Evolutionary conservation across 441 rosid genomes (phyloP).

Genomic region (Capsella rubella): DNA sequence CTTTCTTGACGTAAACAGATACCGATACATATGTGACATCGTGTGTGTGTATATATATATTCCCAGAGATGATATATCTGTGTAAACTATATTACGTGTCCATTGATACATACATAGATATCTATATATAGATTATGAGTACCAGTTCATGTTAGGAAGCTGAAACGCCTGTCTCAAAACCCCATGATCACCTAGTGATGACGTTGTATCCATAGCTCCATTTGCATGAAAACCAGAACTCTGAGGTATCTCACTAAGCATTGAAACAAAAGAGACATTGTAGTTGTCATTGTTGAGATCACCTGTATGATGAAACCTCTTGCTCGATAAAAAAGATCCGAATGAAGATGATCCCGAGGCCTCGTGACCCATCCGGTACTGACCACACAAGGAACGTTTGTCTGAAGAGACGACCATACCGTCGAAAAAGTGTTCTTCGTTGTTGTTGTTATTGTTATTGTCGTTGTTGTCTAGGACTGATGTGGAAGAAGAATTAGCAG

Average conservation of each 20-base stretch:
- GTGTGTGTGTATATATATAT: conserved; percentile 18
- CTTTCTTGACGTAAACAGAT: conserved; percentile 36
- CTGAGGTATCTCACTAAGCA: conserved; percentile 74
- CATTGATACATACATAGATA: conserved; percentile 24
- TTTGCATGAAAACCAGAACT: conserved; percentile 54
- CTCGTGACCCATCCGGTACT: conserved; percentile 53
- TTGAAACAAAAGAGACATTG: conserved; percentile 67
- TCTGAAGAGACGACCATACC: conserved; percentile 60
- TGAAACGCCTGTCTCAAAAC: conserved; percentile 70
- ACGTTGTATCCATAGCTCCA: conserved; percentile 46
- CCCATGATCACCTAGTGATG: conserved; percentile 58
- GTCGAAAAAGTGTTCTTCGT: conserved; percentile 60
- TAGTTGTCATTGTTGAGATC: conserved; percentile 58
- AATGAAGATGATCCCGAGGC: conserved; percentile 47
- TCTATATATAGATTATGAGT: conserved; percentile 46
- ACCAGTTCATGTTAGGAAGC: conserved; percentile 74
- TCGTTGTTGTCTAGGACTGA: conserved; percentile 57
- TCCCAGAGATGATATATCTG: conserved; percentile 17
- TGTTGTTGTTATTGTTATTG: conserved; percentile 47
- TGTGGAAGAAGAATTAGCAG: conserved; percentile 50
- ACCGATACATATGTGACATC: conserved; percentile 30
- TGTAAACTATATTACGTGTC: conserved; percentile 25
- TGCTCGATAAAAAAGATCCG: conserved; percentile 50
- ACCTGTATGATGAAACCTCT: conserved; percentile 57
- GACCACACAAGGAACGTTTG: conserved; percentile 48